These are phyloP conservation scores for Boletus pseudopeckii DNA, from an alignment of 768 basidiomycete species.

Conservation along the genomic window DNA sequence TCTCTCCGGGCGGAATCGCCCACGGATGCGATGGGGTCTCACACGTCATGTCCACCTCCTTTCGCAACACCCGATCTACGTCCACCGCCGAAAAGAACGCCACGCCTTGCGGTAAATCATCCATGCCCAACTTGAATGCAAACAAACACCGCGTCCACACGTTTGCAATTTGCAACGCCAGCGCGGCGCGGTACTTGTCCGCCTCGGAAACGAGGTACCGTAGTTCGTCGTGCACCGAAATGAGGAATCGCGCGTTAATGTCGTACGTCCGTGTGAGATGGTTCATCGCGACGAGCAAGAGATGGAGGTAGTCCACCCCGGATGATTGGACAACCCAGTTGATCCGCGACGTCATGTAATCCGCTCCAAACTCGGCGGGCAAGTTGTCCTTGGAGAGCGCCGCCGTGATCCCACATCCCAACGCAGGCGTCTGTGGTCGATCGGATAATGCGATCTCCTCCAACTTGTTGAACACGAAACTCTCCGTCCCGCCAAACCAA, in stretches of 20 bases:
- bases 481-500: slow-evolving; percentile 97
- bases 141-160: slow-evolving; percentile 93
- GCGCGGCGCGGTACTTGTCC: slow-evolving; percentile 85
- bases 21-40: slow-evolving; percentile 87
- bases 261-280: slow-evolving; percentile 75
- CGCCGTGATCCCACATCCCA: slow-evolving; percentile 91
- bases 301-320: slow-evolving; percentile 96
- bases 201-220: slow-evolving; percentile 88
- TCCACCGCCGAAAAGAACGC: slow-evolving; percentile 98
- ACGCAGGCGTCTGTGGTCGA: slow-evolving; percentile 84
- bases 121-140: slow-evolving; percentile 91
- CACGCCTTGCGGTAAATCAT: slow-evolving; percentile 91
- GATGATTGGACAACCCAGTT: slow-evolving; percentile 99
- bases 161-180: slow-evolving; percentile 94
- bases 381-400: slow-evolving; percentile 91
- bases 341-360: slow-evolving; percentile 94
- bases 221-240: slow-evolving; percentile 96
- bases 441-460: slow-evolving; percentile 91
- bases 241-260: slow-evolving; percentile 88
- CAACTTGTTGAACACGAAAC: slow-evolving; percentile 95
- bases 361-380: slow-evolving; percentile 72
- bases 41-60: slow-evolving; percentile 96
- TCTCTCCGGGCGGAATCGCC: slow-evolving; percentile 86
- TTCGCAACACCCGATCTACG: slow-evolving; percentile 84
- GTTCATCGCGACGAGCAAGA: slow-evolving; percentile 94